Base-by-base conservation (phyloP, 2,329 filamentous ascomycete genomes). In the Botryotinia convoluta region DNA sequence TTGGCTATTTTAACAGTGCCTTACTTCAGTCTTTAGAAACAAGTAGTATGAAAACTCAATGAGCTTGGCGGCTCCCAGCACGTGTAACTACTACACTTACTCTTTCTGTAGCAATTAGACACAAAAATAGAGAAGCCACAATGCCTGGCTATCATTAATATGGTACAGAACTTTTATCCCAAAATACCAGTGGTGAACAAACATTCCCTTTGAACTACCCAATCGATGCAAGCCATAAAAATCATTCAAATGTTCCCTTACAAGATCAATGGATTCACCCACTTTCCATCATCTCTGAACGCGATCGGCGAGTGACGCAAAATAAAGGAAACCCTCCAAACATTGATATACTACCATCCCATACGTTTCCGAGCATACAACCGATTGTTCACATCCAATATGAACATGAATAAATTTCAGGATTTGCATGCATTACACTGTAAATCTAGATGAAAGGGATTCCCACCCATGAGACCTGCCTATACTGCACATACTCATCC, bases 401-500 rank as follows among this genome's bases (percentile, higher is more conserved):
- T 18, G 16, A 51, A 37, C 12, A n/a, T 37, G n/a, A 57, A 18
- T 7, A 10, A 18, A 51, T n/a, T 57, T 57, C n/a, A 16, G 44
- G 48, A 44, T 57, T 42, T 42, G 48, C 65, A 32, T 69, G n/a
- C 18, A 57, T 57, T 69, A 69, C n/a, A 57, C n/a, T 69, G 51
- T 16, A 26, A 26, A 59, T 32, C 67, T 72, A 74, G 61, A 95
- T 90, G 75, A 97, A 93, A 0, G 95, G 96, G 78, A 99, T 97
- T 80, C 90, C 89, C 14, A 94, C 93, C 61, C 87, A 86, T 7
- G 95, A 95, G 73, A 85, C 86, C 79, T 87, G 87, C 77, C 88
- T 87, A 81, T 97, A 99, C 29, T 88, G 82, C 32, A 89, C 83
- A 81, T 98, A 99, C 67, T 97, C 91, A 12, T 92, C 85, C 0